Percentiles rank a stretch among this genome's conserved stretches.
Evolutionary conservation across 148 eudicot genomes (phyloP).

Genomic region (Silene uniflora): DNA sequence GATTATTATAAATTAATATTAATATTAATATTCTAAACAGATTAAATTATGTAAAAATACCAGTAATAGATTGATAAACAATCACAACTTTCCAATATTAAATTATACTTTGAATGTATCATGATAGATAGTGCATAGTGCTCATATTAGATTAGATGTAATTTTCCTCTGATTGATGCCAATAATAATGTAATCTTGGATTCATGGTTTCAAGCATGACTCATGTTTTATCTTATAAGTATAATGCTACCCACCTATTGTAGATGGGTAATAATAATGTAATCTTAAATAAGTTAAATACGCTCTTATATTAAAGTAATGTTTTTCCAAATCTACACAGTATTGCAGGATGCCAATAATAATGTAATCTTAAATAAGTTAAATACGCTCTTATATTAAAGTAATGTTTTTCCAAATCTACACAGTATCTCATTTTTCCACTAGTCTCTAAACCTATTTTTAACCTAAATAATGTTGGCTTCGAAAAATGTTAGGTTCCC

Average conservation of each 20-base stretch:
- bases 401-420: background rate
- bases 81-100: background rate
- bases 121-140: conserved; percentile 8
- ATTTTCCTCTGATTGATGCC: too few species aligned
- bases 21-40: too few species aligned
- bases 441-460: background rate
- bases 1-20: background rate
- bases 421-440: background rate
- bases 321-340: background rate
- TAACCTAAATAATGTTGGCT: too few species aligned
- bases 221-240: too few species aligned
- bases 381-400: background rate
- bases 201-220: too few species aligned
- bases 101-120: background rate
- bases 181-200: background rate
- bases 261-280: too few species aligned
- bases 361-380: background rate
- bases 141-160: background rate
- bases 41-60: background rate
- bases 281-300: background rate
- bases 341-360: background rate
- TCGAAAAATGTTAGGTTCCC: too few species aligned
- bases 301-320: background rate
- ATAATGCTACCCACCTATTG: too few species aligned
- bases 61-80: background rate